Base-by-base conservation (phyloP, 306 rosid species). In the Prunus kanzakura region DNA sequence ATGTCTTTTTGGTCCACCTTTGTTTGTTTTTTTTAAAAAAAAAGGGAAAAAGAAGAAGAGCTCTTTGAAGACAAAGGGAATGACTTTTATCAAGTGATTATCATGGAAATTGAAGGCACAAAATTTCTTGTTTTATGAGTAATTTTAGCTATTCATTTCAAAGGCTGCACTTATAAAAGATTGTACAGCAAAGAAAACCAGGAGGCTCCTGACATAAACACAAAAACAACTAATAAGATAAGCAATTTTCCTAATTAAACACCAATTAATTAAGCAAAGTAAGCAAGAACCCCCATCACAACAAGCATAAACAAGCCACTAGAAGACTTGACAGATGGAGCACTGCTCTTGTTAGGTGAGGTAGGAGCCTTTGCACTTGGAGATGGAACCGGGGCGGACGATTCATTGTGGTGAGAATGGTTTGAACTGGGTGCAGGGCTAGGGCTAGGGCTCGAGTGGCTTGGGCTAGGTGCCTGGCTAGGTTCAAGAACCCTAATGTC, bases 401-500 rank as follows among this genome's bases (percentile, higher is more conserved):
- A 35, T 35, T 35, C 41, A 1, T 35, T 35, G 41, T 35, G 41
- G 7, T 35, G 41, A 35, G 8, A 35, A 35, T 35, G 41, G 41
- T 35, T 35, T 35, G 61, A 20, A 3, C 27, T 56, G 13, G 61
- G 61, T 7, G 27, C 4, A 32, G 78, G 69, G 29, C 18, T 13
- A 13, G 16, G 66, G 25, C 20, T n/a, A 3, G 61, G 61, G 20
- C 61, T 55, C 1, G 22, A 19, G 23, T 55, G 60, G 20, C 32
- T 43, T 11, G 72, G 32, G 5, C 18, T 2, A 20, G 15, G 30
- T 50, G 11, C 60, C 6, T 55, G 74, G 29, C 56, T 46, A 19
- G 8, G 64, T 3, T 11, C 64, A 50, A 71, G 38, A 14, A 80
- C 84, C 27, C 76, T 72, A 47, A 86, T 49, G 56, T 86, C 79